Conservation (phyloP, 768 basidiomycete species). For the Pleurotus pulmonarius region DNA sequence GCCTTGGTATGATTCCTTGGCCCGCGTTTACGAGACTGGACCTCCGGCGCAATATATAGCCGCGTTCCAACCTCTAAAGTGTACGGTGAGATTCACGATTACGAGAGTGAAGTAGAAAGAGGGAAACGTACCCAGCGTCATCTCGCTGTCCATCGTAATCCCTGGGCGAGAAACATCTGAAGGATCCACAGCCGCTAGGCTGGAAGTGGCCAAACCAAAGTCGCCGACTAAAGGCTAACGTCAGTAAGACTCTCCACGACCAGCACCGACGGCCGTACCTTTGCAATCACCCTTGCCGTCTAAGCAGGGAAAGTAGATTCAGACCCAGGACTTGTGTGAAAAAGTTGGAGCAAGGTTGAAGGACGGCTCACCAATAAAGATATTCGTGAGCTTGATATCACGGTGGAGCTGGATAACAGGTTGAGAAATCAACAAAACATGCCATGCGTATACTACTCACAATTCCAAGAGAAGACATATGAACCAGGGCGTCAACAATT, state of each 20-base stretch:
- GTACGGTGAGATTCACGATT: neutral
- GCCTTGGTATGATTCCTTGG: slow-evolving; percentile 84
- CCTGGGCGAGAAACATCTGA: slow-evolving; percentile 54
- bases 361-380: slow-evolving; percentile 75
- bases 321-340: neutral
- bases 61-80: slow-evolving; percentile 80
- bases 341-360: too few species aligned
- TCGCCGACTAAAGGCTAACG: slow-evolving; percentile 64
- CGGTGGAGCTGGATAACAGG: slow-evolving; percentile 52
- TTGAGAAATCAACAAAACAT: neutral
- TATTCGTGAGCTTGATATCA: slow-evolving; percentile 91
- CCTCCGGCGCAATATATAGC: slow-evolving; percentile 92
- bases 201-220: slow-evolving; percentile 87
- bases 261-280: slow-evolving; percentile 32
- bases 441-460: slow-evolving; percentile 33
- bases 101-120: neutral
- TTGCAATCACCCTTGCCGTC: slow-evolving; percentile 84
- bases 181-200: slow-evolving; percentile 74
- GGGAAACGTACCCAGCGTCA: slow-evolving; percentile 62
- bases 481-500: slow-evolving; percentile 83
- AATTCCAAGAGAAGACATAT: slow-evolving; percentile 88
- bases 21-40: slow-evolving; percentile 57
- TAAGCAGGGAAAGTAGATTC: slow-evolving; percentile 20
- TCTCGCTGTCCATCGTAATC: slow-evolving; percentile 51
- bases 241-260: neutral